Evolutionary conservation across 768 basidiomycete genomes (phyloP), one percentile per base, ranked within the genome.

Genomic region (Hypsizygus marmoreus): DNA sequence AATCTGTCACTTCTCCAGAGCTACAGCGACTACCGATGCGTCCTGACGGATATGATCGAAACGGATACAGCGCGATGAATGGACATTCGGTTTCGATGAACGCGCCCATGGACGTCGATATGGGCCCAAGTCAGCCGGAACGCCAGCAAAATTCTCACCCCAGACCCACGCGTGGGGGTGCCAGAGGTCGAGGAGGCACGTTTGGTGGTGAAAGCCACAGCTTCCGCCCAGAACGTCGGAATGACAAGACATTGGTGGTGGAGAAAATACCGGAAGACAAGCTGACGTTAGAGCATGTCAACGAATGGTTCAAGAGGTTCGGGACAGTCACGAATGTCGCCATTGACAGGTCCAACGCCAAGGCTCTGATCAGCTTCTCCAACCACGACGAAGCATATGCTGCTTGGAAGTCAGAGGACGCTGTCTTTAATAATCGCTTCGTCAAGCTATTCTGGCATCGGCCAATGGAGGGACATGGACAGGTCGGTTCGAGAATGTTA

Each of bases 401-500:
- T 10, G 95, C 95, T 1, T 93, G 94, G 89, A 91, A 90, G 64
- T 83, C 84, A 19, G 90, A 95, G 65, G 92, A 95, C 51, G 92
- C 94, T n/a, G 87, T 97, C 11, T 97, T 97, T 59, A 83, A 82
- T 9, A 95, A 94, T 56, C 82, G 95, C 39, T 97, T 97, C 63
- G 94, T 97, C 54, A 95, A 95, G 67, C 76, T 97, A 25, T 91
- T 95, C 58, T 97, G 95, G 93, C 92, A 95, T 67, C 77, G 88
- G 47, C 93, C 92, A 6, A 81, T 94, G 82, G 90, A 89, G 43
- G 94, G 95, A 0, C 89, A 94, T 57, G 94, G 94, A 6, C 83
- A 82, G 51, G 75, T 72, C 13, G 94, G 94, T 2, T 71, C 81
- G 37, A 78, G 86, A 52, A 80, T 86, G 72, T 68, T 97, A 47